These are phyloP conservation scores for Periconia macrospinosa DNA, from an alignment of 2,329 filamentous ascomycete genomes.

Conservation along the genomic window DNA sequence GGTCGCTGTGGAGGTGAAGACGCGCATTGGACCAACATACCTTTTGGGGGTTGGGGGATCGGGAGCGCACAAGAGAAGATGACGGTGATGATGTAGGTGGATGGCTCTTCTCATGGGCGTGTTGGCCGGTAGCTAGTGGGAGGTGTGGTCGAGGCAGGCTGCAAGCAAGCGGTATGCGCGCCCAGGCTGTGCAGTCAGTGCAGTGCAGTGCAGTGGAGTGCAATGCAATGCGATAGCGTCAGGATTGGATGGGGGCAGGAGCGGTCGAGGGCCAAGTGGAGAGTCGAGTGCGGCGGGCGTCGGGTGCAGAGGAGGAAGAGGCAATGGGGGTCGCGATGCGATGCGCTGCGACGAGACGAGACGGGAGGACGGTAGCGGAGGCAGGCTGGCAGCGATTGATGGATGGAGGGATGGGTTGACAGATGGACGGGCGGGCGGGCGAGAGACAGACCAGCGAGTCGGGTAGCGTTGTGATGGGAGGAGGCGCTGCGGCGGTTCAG, in stretches of 20 bases:
- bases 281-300: not conserved
- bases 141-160: slow-evolving; percentile 1
- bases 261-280: not conserved
- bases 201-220: slow-evolving; percentile 4
- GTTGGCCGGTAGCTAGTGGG: slow-evolving; percentile 11
- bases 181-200: not conserved
- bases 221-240: no score
- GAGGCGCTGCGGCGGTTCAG: slow-evolving; percentile 1
- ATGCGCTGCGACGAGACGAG: not conserved
- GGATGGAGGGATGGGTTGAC: not conserved
- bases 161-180: not conserved
- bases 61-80: not conserved
- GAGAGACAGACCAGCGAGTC: no score
- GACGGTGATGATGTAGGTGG: not conserved
- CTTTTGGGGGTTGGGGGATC: not conserved
- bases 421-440: no score
- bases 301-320: not conserved
- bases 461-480: not conserved
- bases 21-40: not conserved
- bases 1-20: not conserved
- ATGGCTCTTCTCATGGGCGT: slow-evolving; percentile 11
- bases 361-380: not conserved
- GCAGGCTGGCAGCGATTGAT: not conserved
- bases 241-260: not conserved
- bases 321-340: not conserved